These are phyloP conservation scores for Tulasnella sp. DNA, from an alignment of 768 basidiomycete genomes.

Conservation along the genomic window DNA sequence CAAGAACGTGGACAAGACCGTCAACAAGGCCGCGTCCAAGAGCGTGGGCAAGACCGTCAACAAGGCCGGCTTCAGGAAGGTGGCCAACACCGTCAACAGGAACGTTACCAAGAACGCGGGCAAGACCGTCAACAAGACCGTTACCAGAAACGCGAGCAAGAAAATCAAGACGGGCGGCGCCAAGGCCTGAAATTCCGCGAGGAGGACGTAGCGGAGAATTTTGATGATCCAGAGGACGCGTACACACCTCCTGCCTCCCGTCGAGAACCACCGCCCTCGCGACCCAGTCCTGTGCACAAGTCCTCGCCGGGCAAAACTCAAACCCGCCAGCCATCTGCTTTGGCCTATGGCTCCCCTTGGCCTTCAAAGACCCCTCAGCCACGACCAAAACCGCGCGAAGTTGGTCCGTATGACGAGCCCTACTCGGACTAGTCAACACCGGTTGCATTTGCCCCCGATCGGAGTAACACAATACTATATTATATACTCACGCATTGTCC, in stretches of 20 bases:
- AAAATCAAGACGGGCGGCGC: background rate
- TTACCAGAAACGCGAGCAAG: no score
- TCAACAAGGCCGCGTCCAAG: no score
- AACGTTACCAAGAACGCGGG: background rate
- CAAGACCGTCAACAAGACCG: background rate
- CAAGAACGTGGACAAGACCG: background rate
- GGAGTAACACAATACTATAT: background rate
- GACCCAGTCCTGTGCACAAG: background rate
- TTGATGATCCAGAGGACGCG: background rate
- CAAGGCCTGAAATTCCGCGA: background rate
- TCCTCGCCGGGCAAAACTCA: background rate
- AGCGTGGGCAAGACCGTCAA: no score
- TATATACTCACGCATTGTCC: background rate
- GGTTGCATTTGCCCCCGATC: background rate
- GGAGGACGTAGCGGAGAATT: background rate
- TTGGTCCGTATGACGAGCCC: background rate
- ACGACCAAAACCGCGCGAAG: background rate
- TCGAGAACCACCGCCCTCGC: background rate
- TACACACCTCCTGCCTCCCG: background rate
- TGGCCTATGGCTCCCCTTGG: background rate
- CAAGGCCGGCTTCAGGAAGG: background rate
- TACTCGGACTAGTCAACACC: background rate
- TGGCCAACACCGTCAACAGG: background rate
- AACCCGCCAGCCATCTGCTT: background rate
- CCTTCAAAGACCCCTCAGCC: constrained; percentile 7